Base-by-base conservation (phyloP, 2,329 filamentous ascomycete genomes). In the Oidium heveae region DNA sequence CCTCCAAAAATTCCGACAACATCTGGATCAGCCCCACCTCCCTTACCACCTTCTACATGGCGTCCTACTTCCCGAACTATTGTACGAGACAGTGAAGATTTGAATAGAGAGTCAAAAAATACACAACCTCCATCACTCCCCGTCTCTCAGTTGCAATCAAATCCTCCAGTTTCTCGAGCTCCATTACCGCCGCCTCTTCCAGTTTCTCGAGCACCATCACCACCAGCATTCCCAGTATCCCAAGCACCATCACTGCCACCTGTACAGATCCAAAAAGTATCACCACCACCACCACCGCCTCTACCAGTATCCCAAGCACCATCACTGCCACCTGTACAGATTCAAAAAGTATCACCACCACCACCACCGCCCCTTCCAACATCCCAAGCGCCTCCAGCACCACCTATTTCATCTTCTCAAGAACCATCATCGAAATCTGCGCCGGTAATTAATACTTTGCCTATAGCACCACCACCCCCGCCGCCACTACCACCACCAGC, bases 1-100 rank as follows among this genome's bases (percentile, higher is more conserved):
- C 70, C 71, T 12, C 68, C 69, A 1, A 71, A 71, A 59, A 62
- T 67, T 4, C 67, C 69, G 4, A 63, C 63, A 44, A 68, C 69
- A 1, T 70, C 72, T 43, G 63, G 66, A 18, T 3, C 24, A 28
- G 24, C 6, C 24, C 24, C 24, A 15, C 76, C 74, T 1, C 66
- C 73, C 53, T 69, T 69, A 28, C 74, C 75, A 16, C 75, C 74
- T 1, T 62, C 72, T 54, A 71, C 67, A 61, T 68, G 71, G 47
- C 71, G 75, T 46, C 74, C 73, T 46, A 68, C 74, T 22, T 74
- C 74, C 15, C 71, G 73, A 41, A 72, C 75, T 18, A 72, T 75
- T n/a, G 64, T 68, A 13, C 62, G 62, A 55, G 58, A 62, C 59
- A 56, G 59, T 58, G 56, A 61, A 10, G 9, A 46, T 20, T 20